Conservation (phyloP, 169 alveolate species). For the Cryptosporidium ryanae region DNA sequence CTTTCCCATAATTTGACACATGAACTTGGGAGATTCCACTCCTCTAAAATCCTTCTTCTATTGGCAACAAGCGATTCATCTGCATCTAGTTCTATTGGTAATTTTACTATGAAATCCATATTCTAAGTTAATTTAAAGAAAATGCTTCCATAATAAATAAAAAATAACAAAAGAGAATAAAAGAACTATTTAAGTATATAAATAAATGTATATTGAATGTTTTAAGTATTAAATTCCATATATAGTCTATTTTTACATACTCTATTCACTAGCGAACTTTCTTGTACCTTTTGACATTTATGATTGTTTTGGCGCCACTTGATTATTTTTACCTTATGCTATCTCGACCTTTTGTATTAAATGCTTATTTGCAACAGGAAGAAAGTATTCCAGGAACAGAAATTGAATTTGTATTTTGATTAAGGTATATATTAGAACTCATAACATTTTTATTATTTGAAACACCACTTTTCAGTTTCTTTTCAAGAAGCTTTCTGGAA, state of each 20-base stretch:
- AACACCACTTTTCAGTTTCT: conserved; percentile 30
- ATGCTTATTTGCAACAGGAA: conserved; percentile 30
- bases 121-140: not conserved
- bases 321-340: not conserved
- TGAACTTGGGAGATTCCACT: conserved; percentile 43
- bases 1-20: conserved; percentile 42
- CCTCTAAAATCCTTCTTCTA: conserved; percentile 24
- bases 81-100: conserved; percentile 64
- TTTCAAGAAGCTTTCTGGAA: conserved; percentile 60
- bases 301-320: conserved; percentile 50
- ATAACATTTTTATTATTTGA: not conserved
- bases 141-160: not conserved
- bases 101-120: conserved; percentile 51
- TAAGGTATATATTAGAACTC: conserved; percentile 24
- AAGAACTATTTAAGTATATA: not conserved
- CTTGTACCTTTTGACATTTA: conserved; percentile 4
- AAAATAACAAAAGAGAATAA: not conserved
- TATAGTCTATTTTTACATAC: too few relatives aligned
- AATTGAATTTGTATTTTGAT: conserved; percentile 7
- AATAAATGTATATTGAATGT: conserved; percentile 7
- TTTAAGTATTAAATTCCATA: not conserved
- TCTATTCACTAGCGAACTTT: too few relatives aligned
- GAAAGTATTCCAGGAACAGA: conserved; percentile 48
- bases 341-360: too few relatives aligned
- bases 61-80: conserved; percentile 32